These are phyloP conservation scores for Xerocomus potaroensis DNA, from an alignment of 768 basidiomycete species.

Conservation along the genomic window DNA sequence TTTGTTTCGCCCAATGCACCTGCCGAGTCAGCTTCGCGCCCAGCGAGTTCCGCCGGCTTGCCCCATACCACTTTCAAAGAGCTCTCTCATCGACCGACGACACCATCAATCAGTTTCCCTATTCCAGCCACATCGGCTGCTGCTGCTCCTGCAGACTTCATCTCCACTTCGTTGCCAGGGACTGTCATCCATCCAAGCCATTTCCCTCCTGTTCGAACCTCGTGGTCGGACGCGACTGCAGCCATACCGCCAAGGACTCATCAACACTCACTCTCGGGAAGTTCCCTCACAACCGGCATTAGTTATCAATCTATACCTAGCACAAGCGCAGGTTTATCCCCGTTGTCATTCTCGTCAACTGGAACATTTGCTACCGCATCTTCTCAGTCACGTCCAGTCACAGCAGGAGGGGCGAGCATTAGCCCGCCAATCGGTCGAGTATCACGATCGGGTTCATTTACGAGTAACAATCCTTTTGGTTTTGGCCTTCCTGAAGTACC, in stretches of 20 bases:
- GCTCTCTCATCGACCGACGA: constrained; percentile 18
- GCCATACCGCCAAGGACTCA: constrained; percentile 28
- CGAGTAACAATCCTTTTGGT: constrained; percentile 38
- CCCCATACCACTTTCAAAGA: constrained; percentile 21
- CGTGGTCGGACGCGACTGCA: constrained; percentile 30
- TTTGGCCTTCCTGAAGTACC: constrained; percentile 34
- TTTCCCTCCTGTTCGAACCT: constrained; percentile 25
- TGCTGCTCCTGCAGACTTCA: constrained; percentile 20
- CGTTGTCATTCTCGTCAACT: constrained; percentile 28
- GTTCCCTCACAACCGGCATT: constrained; percentile 23
- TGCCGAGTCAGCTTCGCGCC: constrained; percentile 29
- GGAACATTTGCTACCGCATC: constrained; percentile 29
- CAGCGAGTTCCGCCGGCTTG: constrained; percentile 30
- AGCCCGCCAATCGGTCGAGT: constrained; percentile 46
- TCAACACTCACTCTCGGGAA: constrained; percentile 30
- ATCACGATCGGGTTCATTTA: constrained; percentile 56
- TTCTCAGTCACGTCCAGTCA: constrained; percentile 21
- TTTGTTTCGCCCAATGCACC: constrained; percentile 21
- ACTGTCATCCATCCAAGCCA: constrained; percentile 19
- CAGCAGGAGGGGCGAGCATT: constrained; percentile 23
- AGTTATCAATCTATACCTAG: constrained; percentile 33
- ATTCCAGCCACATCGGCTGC: constrained; percentile 20
- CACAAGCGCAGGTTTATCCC: constrained; percentile 26
- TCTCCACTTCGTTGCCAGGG: constrained; percentile 19
- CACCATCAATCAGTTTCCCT: constrained; percentile 16